Evolutionary conservation across 192 early-diverging fungal genomes (phyloP).

Genomic region (Gryganskiella cystojenkinii): DNA sequence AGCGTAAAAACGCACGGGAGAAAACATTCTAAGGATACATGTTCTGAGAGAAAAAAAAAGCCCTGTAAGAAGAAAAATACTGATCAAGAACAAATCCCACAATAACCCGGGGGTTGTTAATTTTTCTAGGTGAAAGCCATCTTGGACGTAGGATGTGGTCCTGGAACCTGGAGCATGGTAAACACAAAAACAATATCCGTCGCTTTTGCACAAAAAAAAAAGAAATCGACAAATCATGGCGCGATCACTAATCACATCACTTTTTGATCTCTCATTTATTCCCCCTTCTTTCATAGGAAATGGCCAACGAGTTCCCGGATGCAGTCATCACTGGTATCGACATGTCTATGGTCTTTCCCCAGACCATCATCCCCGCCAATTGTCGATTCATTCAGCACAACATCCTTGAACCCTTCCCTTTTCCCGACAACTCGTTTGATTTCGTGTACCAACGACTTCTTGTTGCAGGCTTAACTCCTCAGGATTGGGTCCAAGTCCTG

Average conservation of each 20-base stretch:
- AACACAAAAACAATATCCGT: not conserved
- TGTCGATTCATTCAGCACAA: slow-evolving; percentile 34
- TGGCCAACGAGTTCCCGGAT: slow-evolving; percentile 59
- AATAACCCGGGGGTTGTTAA: too few relatives aligned
- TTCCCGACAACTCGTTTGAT: slow-evolving; percentile 53
- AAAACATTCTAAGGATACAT: too few relatives aligned
- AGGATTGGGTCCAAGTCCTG: slow-evolving; percentile 27
- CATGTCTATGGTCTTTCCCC: slow-evolving; percentile 49
- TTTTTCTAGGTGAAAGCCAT: slow-evolving; percentile 16
- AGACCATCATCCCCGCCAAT: slow-evolving; percentile 49
- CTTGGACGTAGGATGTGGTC: slow-evolving; percentile 51
- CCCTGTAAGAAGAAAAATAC: not conserved
- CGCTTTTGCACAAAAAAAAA: not conserved
- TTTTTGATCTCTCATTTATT: not conserved
- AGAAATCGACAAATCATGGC: not conserved
- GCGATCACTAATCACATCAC: not conserved
- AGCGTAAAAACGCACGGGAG: not conserved
- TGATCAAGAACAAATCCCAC: not conserved
- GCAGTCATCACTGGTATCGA: slow-evolving; percentile 58
- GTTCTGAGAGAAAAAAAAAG: too few relatives aligned
- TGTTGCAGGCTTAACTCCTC: slow-evolving; percentile 22
- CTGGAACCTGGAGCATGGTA: slow-evolving; percentile 55
- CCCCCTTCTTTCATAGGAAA: slow-evolving; percentile 34
- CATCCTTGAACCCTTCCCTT: slow-evolving; percentile 30
- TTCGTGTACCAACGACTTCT: slow-evolving; percentile 50